Evolutionary conservation across 768 basidiomycete species (phyloP), one percentile per base, ranked within the genome.

Genomic region (Mycena pura): DNA sequence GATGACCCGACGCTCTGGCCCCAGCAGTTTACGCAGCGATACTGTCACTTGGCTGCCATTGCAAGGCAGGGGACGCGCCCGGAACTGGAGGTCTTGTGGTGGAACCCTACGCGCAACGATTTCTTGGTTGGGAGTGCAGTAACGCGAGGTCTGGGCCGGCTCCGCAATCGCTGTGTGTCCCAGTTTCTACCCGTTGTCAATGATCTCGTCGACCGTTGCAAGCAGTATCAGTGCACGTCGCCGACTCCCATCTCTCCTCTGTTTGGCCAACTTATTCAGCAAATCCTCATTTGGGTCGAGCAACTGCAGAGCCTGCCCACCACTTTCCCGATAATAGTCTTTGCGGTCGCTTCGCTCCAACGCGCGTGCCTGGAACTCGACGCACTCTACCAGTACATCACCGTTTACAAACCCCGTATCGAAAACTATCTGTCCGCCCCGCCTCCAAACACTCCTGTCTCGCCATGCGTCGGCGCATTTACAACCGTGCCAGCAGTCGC

Each of bases 1-100:
- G 41, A 56, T 36, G 54, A 56, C 21, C 43, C 40, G 13, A 55
- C 32, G 8, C 53, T 44, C 29, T 55, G 53, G 53, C 53, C 53
- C 10, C 54, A 46, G 34, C 32, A 56, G 17, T 46, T 17, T 6
- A 46, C 43, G 7, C 0, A 6, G 1, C 11, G 11, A 13, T 56
- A 46, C 34, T 47, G 24, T 32, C 45, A 56, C 28, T 11, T 56
- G 24, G 19, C 44, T 17, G 15, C 19, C 2, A 56, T 56, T 22
- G n/a, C 54, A 1, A 25, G 31, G 32, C 19, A n/a, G 4, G 43
- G 24, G 5, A 25, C 17, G 5, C 25, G 36, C 31, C 22, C 15
- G 10, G 54, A 46, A 5, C 44, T 56, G 15, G 15, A 3, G 1
- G n/a, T 21, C 3, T 46, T 56, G 54, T 54, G 52, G 52, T 54